A percentile compares a stretch with the other conserved stretches of the same genome.
phyloP scores from a whole-genome alignment of 805 yeast species.

The Barnettozyma vustinii region DNA sequence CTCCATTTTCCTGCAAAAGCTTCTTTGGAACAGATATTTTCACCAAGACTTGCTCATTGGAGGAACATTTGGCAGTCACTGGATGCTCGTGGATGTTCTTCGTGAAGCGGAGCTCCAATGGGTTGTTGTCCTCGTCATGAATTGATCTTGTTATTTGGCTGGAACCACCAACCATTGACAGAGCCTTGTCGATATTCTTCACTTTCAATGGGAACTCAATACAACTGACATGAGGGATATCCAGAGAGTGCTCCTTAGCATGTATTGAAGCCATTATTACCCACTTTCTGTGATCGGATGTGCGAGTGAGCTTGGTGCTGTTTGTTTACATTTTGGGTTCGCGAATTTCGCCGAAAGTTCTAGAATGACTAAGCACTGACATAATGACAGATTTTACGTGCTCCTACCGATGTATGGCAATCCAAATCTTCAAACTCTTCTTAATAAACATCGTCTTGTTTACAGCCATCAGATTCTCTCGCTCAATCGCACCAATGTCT shows the following conservation, averaged over 20 bases:
- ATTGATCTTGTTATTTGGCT: slow-evolving; percentile 28
- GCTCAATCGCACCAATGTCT: slow-evolving; percentile 10
- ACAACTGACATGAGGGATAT: slow-evolving; percentile 67
- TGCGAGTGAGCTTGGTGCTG: background rate
- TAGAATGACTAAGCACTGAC: background rate
- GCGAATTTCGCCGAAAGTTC: background rate
- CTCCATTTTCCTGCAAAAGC: slow-evolving; percentile 36
- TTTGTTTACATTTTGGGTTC: background rate
- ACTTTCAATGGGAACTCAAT: slow-evolving; percentile 78
- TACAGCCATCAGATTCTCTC: background rate
- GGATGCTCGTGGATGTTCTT: slow-evolving; percentile 50
- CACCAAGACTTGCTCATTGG: slow-evolving; percentile 52
- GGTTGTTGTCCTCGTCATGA: slow-evolving; percentile 27
- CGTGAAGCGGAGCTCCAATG: slow-evolving; percentile 36
- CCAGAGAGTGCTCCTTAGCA: slow-evolving; percentile 58
- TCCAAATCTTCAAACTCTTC: background rate
- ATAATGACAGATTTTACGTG: background rate
- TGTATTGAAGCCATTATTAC: slow-evolving; percentile 19
- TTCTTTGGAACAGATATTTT: slow-evolving; percentile 58
- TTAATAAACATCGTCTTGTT: too few species aligned
- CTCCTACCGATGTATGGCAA: background rate
- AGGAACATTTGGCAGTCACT: slow-evolving; percentile 45
- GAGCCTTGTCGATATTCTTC: slow-evolving; percentile 53
- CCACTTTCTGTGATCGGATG: background rate
- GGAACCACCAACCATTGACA: slow-evolving; percentile 65